Base-by-base conservation (phyloP, 2,329 filamentous ascomycete genomes). In the Hansfordia pulvinata region DNA sequence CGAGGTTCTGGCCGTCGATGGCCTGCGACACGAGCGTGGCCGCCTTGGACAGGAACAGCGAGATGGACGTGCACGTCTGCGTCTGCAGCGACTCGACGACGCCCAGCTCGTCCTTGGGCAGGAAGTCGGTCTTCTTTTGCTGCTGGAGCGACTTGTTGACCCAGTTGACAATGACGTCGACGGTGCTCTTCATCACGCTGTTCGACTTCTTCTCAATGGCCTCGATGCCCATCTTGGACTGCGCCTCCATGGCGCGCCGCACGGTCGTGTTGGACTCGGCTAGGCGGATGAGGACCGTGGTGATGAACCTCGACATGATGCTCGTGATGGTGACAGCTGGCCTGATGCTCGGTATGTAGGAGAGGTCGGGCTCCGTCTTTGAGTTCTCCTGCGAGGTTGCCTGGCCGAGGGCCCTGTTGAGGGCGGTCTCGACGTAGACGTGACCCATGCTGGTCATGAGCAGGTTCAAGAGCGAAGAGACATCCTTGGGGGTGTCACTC, bases 401-500 rank as follows among this genome's bases (percentile, higher is more conserved):
- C 31, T 72, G 64, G 41, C 93, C 84, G 21, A 69, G 61, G 8
- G 78, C 72, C 16, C 82, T 78, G 33, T 78, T 74, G 14, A 77
- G 58, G 2, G 68, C 64, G 5, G 72, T 77, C 48, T 79, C 70
- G 26, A 78, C 60, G 39, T 78, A 78, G 27, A 92, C 78, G 41
- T 88, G 81, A 13, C 85, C 84, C 77, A 96, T 85, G 40, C 80
- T 83, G 17, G 74, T 75, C 25, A 96, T 68, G 3, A 98, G 66
- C 14, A 96, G 67, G 46, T 78, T 80, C 18, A 94, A 66, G 14
- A 96, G 65, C 33, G 83, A 75, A 23, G 78, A 80, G 30, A 96
- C 83, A 50, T 98, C 90, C 50, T 93, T 96, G 10, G 90, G 84
- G 4, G 85, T 94, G 40, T 98, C 90, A 30, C 69, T 78, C 27